Evolutionary conservation across 2,329 filamentous ascomycete species (phyloP).

Genomic region (Colletotrichum ledebouriae): DNA sequence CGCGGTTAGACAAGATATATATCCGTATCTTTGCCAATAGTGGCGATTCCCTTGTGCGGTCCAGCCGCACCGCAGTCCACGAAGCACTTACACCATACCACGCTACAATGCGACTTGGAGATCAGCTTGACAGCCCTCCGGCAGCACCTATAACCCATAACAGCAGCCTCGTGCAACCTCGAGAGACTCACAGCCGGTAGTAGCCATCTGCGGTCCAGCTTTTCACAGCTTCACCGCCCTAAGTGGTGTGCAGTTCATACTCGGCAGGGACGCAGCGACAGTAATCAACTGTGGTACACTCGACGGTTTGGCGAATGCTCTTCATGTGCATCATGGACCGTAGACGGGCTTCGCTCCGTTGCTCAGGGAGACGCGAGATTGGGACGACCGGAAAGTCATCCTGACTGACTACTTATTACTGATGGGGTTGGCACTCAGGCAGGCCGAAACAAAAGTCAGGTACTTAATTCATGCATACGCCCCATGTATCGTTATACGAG

Average conservation of each 20-base stretch:
- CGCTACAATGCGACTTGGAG: conserved; percentile 12
- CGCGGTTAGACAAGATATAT: conserved; percentile 27
- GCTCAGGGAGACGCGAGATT: conserved; percentile 34
- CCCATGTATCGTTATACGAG: conserved; percentile 48
- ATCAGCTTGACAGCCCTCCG: background rate
- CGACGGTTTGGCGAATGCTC: conserved; percentile 10
- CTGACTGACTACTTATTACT: conserved; percentile 31
- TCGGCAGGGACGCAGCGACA: conserved; percentile 20
- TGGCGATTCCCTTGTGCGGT: conserved; percentile 24
- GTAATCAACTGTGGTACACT: conserved; percentile 2
- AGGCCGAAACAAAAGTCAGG: conserved; percentile 40
- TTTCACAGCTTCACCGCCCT: background rate
- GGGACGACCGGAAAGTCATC: conserved; percentile 33
- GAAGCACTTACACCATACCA: conserved; percentile 12
- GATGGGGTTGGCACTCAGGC: conserved; percentile 25
- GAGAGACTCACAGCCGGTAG: conserved; percentile 5
- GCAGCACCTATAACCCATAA: background rate
- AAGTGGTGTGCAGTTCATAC: background rate
- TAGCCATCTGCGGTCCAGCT: background rate
- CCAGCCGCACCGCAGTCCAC: conserved; percentile 11
- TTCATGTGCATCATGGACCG: conserved; percentile 1
- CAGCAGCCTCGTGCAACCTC: conserved; percentile 23
- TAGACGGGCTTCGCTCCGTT: conserved; percentile 14
- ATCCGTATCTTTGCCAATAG: conserved; percentile 4
- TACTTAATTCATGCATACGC: conserved; percentile 49